A percentile compares a stretch with the other conserved stretches of the same genome.
Evolutionary conservation across 352 stramenopile genomes (phyloP).

Genomic region (Bremia lactucae): DNA sequence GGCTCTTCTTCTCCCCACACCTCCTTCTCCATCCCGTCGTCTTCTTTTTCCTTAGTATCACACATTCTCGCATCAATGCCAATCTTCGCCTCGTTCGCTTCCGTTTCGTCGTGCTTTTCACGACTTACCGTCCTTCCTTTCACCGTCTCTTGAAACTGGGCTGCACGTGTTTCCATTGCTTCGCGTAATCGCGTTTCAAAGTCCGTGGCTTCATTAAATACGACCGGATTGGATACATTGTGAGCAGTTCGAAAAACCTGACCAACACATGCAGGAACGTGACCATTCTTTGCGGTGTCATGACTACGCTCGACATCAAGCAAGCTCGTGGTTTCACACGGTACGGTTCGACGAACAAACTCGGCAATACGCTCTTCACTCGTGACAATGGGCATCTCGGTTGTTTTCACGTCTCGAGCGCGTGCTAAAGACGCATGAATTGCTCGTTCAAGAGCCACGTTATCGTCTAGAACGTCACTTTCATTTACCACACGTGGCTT

Average conservation of each 20-base stretch:
- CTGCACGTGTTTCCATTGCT: slow-evolving; percentile 61
- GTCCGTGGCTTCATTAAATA: slow-evolving; percentile 81
- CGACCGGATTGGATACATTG: slow-evolving; percentile 33
- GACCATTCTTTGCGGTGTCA: neutral
- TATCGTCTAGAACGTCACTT: slow-evolving; percentile 36
- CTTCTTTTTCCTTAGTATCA: slow-evolving; percentile 36
- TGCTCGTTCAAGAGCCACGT: slow-evolving; percentile 52
- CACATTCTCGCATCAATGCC: no score
- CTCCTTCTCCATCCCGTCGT: slow-evolving; percentile 40
- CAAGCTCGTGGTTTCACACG: slow-evolving; percentile 12
- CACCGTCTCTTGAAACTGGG: slow-evolving; percentile 32
- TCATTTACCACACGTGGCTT: slow-evolving; percentile 34
- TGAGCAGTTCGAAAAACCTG: slow-evolving; percentile 25
- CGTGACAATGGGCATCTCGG: slow-evolving; percentile 3
- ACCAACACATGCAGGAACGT: slow-evolving; percentile 29
- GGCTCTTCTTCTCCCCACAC: slow-evolving; percentile 80
- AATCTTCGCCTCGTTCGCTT: no score
- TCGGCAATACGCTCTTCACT: slow-evolving; percentile 50
- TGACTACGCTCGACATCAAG: no score
- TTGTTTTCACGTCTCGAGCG: slow-evolving; percentile 36
- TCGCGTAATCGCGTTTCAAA: slow-evolving; percentile 69
- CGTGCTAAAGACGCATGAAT: slow-evolving; percentile 64
- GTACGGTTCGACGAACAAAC: slow-evolving; percentile 39
- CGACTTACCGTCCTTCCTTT: neutral
- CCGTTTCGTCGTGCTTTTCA: no score